Conservation (phyloP, 2,329 filamentous ascomycete species). For the Sporothrix humicola region DNA sequence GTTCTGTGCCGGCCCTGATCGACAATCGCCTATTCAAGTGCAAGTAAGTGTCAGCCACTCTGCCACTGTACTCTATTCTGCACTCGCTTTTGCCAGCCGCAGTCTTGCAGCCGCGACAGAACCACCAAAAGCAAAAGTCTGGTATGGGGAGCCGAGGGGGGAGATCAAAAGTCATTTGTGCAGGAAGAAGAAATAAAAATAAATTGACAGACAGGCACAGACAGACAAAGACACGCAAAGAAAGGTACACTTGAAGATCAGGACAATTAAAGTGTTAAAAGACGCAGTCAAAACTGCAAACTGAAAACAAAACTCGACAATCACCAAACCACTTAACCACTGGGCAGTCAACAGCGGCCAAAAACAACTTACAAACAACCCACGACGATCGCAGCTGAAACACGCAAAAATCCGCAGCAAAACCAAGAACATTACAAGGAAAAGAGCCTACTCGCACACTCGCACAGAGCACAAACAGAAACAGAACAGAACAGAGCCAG, state of each 20-base stretch:
- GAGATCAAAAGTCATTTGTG: not conserved
- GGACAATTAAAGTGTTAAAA: not conserved
- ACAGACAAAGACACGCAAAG: not conserved
- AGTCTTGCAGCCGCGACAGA: constrained; percentile 25
- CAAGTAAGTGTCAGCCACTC: no score
- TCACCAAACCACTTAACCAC: not conserved
- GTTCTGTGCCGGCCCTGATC: constrained; percentile 37
- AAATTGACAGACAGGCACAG: not conserved
- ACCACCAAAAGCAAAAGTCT: constrained; percentile 28
- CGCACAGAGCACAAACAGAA: not conserved
- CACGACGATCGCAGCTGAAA: constrained; percentile 14
- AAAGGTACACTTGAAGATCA: not conserved
- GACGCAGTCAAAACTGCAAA: not conserved
- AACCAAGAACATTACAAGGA: not conserved
- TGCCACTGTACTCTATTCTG: not conserved
- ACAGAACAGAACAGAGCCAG: constrained; percentile 5
- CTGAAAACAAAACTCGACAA: not conserved
- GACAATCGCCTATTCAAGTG: constrained; percentile 34
- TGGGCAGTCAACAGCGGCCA: not conserved
- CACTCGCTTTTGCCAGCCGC: not conserved
- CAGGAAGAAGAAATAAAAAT: constrained; percentile 4
- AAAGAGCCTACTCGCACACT: not conserved
- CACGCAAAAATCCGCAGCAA: not conserved
- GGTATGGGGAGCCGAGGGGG: constrained; percentile 29
- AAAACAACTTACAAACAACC: not conserved